Conservation (phyloP, 2,329 filamentous ascomycete species). For the Dactylellina cionopaga region DNA sequence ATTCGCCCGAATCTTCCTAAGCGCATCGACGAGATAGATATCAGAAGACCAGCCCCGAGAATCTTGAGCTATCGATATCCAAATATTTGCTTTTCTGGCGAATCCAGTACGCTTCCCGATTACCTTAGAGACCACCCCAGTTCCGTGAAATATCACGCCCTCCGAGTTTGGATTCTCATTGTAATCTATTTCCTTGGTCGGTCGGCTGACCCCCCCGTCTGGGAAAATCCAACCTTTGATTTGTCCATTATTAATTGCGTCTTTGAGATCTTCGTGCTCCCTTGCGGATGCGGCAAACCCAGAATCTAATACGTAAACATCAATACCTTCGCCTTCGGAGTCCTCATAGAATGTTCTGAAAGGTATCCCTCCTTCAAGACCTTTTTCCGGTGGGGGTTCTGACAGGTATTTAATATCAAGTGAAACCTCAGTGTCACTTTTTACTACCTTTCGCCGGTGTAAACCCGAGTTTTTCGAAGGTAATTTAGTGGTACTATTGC, state of each 20-base stretch:
- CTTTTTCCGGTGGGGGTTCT: background rate
- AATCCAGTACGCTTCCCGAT: conserved; percentile 12
- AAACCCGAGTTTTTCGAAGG: too few relatives aligned
- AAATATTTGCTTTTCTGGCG: conserved; percentile 9
- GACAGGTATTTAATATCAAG: background rate
- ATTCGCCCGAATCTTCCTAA: background rate
- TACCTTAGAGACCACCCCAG: conserved; percentile 12
- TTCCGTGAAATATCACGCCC: background rate
- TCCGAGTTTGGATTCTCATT: background rate
- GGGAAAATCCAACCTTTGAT: conserved; percentile 11
- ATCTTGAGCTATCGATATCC: background rate
- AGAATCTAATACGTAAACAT: conserved; percentile 34
- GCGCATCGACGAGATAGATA: background rate
- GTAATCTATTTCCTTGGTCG: background rate
- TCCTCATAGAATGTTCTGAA: background rate
- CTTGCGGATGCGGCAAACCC: background rate
- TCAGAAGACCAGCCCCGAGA: background rate
- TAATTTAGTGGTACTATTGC: too few relatives aligned
- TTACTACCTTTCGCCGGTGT: too few relatives aligned
- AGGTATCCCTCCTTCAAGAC: background rate
- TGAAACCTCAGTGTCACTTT: too few relatives aligned
- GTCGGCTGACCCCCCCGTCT: background rate
- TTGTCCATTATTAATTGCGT: background rate
- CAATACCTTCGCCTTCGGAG: conserved; percentile 11
- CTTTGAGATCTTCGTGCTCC: background rate